A percentile compares a stretch with the other conserved stretches of the same genome.
Conservation (phyloP, 2,329 filamentous ascomycete genomes). For the Graphiopsis chlorocephala region DNA sequence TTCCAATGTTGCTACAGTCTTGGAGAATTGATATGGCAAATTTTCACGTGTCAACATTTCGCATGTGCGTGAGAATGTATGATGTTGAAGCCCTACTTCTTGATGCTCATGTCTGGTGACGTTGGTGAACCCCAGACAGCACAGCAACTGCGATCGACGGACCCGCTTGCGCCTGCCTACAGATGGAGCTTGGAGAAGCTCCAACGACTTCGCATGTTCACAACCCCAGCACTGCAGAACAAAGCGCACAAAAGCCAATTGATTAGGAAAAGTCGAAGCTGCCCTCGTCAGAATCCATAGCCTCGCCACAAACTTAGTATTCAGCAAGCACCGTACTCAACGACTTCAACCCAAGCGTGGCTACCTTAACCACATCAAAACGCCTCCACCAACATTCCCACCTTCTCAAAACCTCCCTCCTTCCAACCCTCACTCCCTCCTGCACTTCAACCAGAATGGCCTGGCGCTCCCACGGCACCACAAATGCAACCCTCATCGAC, state of each 20-base stretch:
- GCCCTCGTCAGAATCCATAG: neutral
- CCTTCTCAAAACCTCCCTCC: neutral
- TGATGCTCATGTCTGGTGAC: neutral
- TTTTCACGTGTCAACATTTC: neutral
- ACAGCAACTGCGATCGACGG: neutral
- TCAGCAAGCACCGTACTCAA: neutral
- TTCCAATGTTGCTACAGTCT: neutral
- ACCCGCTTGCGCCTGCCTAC: neutral
- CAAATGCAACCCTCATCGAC: constrained; percentile 72
- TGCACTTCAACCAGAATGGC: constrained; percentile 60
- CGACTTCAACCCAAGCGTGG: neutral
- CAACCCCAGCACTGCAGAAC: neutral
- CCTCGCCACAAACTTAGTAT: neutral
- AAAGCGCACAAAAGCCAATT: neutral
- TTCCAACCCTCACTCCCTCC: neutral
- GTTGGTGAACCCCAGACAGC: neutral
- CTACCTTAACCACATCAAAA: neutral
- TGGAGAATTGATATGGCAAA: neutral
- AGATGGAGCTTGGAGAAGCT: neutral
- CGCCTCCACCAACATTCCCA: neutral
- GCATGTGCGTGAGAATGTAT: neutral
- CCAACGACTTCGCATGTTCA: neutral
- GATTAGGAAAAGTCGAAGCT: neutral
- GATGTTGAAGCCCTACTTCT: neutral
- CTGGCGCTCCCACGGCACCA: constrained; percentile 76